These are phyloP conservation scores for Pseudogymnoascus sp. DNA, from an alignment of 2,329 filamentous ascomycete genomes.

Conservation along the genomic window DNA sequence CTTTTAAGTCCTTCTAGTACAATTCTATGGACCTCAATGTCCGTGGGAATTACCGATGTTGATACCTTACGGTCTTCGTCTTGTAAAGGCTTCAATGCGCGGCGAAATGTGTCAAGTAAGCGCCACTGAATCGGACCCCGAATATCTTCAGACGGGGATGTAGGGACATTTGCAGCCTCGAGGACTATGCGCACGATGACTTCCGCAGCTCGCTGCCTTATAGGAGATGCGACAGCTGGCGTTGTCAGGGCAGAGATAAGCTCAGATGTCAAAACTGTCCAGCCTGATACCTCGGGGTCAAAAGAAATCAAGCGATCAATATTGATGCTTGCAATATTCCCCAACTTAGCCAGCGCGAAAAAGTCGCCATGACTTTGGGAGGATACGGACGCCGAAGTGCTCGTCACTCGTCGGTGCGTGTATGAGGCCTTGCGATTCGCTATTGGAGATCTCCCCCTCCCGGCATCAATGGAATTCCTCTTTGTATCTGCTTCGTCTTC, in stretches of 20 bases:
- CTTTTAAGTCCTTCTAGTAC: conserved; percentile 73
- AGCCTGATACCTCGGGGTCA: conserved; percentile 63
- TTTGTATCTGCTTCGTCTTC: conserved; percentile 24
- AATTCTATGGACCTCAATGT: conserved; percentile 73
- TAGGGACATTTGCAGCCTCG: conserved; percentile 51
- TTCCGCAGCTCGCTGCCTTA: conserved; percentile 55
- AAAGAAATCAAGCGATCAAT: conserved; percentile 65
- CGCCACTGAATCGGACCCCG: conserved; percentile 62
- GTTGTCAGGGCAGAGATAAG: conserved; percentile 46
- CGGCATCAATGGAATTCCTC: conserved; percentile 16
- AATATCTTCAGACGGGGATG: conserved; percentile 42
- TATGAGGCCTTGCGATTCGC: conserved; percentile 22
- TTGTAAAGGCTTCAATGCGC: conserved; percentile 54
- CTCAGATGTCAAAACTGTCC: conserved; percentile 57
- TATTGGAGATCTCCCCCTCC: conserved; percentile 14
- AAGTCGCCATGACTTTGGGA: conserved; percentile 55
- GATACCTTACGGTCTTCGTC: conserved; percentile 44
- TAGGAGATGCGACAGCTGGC: conserved; percentile 40
- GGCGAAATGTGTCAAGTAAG: conserved; percentile 59
- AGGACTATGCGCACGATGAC: conserved; percentile 53
- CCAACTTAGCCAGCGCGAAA: conserved; percentile 66
- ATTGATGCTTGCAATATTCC: conserved; percentile 67
- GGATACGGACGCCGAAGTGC: conserved; percentile 39
- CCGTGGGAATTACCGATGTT: conserved; percentile 53
- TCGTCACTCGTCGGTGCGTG: conserved; percentile 33